These are phyloP conservation scores for Penicillium soppii DNA, from an alignment of 495 filamentous ascomycete genomes.

Conservation along the genomic window DNA sequence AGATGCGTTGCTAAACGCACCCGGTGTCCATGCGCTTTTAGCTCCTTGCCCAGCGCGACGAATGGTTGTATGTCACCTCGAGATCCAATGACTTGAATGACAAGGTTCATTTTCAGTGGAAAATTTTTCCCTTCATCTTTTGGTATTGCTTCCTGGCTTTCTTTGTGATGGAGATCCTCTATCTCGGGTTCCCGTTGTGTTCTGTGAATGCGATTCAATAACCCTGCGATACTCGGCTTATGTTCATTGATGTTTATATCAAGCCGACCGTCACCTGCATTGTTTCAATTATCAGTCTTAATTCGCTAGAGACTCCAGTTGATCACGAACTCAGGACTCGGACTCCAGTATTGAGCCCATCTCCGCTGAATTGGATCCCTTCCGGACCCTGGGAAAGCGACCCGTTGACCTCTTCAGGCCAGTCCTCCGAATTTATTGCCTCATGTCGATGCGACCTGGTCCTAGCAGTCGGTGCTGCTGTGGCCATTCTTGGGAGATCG, in stretches of 20 bases:
- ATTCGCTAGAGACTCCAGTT: neutral
- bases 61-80: slow-evolving; percentile 84
- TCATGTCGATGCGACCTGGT: neutral
- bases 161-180: neutral
- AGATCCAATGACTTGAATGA: slow-evolving; percentile 78
- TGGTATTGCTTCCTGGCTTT: slow-evolving; percentile 18
- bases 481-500: slow-evolving; percentile 22
- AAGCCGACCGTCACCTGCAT: slow-evolving; percentile 24
- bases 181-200: slow-evolving; percentile 13
- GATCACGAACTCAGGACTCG: slow-evolving; percentile 17
- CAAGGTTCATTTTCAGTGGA: slow-evolving; percentile 64
- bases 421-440: slow-evolving; percentile 14
- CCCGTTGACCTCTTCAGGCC: slow-evolving; percentile 7
- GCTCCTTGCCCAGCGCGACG: slow-evolving; percentile 61
- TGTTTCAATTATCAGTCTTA: neutral
- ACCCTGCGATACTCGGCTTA: slow-evolving; percentile 21
- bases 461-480: slow-evolving; percentile 5
- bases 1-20: slow-evolving; percentile 77
- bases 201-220: slow-evolving; percentile 17
- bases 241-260: slow-evolving; percentile 27
- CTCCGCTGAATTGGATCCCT: slow-evolving; percentile 12
- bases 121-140: slow-evolving; percentile 58
- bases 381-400: neutral
- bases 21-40: slow-evolving; percentile 70
- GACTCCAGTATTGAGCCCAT: slow-evolving; percentile 27